Evolutionary conservation across 1,139 yeast species (phyloP).

Genomic region (Saccharomycopsis hybrid): DNA sequence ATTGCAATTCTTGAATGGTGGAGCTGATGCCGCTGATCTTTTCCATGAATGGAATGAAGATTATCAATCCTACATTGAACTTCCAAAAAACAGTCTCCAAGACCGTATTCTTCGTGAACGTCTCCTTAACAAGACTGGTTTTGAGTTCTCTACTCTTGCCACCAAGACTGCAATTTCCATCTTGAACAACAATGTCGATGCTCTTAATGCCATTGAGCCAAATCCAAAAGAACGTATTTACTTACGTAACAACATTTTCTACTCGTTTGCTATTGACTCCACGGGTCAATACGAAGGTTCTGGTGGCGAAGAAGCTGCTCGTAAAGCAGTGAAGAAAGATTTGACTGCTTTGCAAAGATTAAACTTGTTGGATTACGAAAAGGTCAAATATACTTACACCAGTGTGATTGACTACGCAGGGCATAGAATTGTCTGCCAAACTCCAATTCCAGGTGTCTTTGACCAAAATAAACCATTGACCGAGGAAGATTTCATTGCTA

Average conservation of each 20-base stretch:
- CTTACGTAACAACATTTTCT: constrained; percentile 79
- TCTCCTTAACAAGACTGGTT: constrained; percentile 61
- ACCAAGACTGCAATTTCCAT: constrained; percentile 75
- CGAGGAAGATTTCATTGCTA: constrained; percentile 29
- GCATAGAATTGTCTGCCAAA: constrained; percentile 81
- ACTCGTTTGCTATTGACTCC: constrained; percentile 74
- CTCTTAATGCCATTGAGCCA: constrained; percentile 73
- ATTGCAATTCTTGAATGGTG: constrained; percentile 45
- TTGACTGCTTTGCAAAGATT: constrained; percentile 63
- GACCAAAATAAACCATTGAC: constrained; percentile 34
- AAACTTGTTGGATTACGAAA: constrained; percentile 59
- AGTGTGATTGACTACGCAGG: constrained; percentile 87
- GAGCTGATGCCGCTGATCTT: constrained; percentile 51
- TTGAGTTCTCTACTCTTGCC: constrained; percentile 73
- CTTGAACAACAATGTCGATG: constrained; percentile 62
- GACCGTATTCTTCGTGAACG: constrained; percentile 76
- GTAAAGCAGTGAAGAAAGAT: constrained; percentile 77
- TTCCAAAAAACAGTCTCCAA: constrained; percentile 49
- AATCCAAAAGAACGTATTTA: constrained; percentile 49
- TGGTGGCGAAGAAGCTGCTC: constrained; percentile 78
- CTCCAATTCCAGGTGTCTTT: constrained; percentile 96
- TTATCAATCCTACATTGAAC: constrained; percentile 72
- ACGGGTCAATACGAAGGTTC: constrained; percentile 53
- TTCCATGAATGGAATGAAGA: constrained; percentile 89
- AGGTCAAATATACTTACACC: constrained; percentile 67